These are phyloP conservation scores for Suillus clintonianus DNA, from an alignment of 768 basidiomycete genomes.

Conservation along the genomic window DNA sequence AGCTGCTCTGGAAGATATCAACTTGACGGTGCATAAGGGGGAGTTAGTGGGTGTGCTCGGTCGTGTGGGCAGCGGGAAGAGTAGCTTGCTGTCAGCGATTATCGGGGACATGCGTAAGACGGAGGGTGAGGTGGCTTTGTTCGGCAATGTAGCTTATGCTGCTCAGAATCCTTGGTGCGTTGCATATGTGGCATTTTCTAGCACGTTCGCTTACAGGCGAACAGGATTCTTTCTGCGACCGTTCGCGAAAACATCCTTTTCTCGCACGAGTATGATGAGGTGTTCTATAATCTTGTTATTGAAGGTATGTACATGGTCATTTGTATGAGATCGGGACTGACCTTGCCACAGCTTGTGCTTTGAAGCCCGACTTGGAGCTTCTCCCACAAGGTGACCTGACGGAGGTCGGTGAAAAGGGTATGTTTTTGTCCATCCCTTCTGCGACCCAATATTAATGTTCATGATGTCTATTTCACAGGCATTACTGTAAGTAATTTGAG, in stretches of 20 bases:
- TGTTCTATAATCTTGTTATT: conserved; percentile 79
- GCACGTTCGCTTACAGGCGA: not conserved
- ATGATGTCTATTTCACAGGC: conserved; percentile 28
- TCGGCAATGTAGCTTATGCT: conserved; percentile 78
- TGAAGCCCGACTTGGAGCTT: conserved; percentile 76
- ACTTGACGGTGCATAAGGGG: conserved; percentile 75
- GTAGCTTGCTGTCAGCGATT: conserved; percentile 75
- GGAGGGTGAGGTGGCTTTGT: conserved; percentile 71
- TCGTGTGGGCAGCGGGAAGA: conserved; percentile 91
- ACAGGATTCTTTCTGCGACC: conserved; percentile 81
- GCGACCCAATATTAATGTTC: not conserved
- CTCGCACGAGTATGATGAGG: conserved; percentile 84
- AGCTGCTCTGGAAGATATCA: conserved; percentile 71
- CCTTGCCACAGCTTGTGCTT: conserved; percentile 67
- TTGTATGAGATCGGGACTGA: not conserved
- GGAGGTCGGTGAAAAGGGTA: conserved; percentile 84
- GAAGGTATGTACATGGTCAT: conserved; percentile 51
- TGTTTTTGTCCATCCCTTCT: not conserved
- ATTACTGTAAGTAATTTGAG: conserved; percentile 52
- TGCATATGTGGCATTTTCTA: not conserved
- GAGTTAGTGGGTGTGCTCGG: conserved; percentile 86
- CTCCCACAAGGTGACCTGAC: conserved; percentile 83
- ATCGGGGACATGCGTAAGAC: conserved; percentile 83
- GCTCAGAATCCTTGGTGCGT: conserved; percentile 83
- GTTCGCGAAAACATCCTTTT: conserved; percentile 92